Conservation (phyloP, 2,329 filamentous ascomycete genomes). For the Diaporthe helianthi region DNA sequence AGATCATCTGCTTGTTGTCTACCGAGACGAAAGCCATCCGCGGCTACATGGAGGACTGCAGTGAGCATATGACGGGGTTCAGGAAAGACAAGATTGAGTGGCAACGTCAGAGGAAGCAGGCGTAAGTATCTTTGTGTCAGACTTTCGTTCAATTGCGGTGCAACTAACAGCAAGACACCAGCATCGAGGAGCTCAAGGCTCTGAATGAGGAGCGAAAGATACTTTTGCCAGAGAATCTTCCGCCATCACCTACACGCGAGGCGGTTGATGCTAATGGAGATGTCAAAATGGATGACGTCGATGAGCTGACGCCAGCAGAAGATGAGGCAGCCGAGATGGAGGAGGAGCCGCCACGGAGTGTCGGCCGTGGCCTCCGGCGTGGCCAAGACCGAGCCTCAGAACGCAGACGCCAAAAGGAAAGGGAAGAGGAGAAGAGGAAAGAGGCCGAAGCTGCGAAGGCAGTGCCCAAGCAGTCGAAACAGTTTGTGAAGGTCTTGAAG, state of each 20-base stretch:
- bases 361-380: conserved; percentile 61
- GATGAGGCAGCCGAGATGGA: conserved; percentile 73
- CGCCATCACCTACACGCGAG: conserved; percentile 65
- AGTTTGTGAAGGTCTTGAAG: conserved; percentile 85
- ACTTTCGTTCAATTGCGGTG: neutral
- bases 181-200: conserved; percentile 72
- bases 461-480: conserved; percentile 80
- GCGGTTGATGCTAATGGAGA: conserved; percentile 60
- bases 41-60: conserved; percentile 89
- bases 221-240: conserved; percentile 74
- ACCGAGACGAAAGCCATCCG: conserved; percentile 86
- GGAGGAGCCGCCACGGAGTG: conserved; percentile 65
- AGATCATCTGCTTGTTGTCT: conserved; percentile 86
- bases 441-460: conserved; percentile 70
- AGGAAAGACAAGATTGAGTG: conserved; percentile 95
- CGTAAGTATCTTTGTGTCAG: conserved; percentile 55
- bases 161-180: conserved; percentile 47
- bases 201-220: conserved; percentile 78
- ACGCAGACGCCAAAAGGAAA: conserved; percentile 77
- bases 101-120: conserved; percentile 77
- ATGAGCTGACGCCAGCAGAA: conserved; percentile 67
- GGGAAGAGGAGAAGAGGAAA: conserved; percentile 71
- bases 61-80: conserved; percentile 91
- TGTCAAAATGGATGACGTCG: conserved; percentile 66
- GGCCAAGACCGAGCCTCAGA: conserved; percentile 75